Conservation (phyloP, 805 yeast species). For the Dipodascus geniculatus region DNA sequence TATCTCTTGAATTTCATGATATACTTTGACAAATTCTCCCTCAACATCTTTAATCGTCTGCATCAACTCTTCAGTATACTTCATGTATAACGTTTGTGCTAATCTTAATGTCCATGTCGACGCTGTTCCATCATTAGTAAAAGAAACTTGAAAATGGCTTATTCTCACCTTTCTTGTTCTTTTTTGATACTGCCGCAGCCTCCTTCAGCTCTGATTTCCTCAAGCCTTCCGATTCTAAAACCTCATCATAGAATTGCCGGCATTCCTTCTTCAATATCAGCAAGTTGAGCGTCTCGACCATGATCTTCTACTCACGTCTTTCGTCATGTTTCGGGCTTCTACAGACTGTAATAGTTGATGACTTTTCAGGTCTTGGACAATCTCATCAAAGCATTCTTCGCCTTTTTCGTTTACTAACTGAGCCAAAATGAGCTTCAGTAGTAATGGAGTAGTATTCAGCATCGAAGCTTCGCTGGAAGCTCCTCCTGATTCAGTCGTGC, state of each 20-base stretch:
- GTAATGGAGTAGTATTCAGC: background rate
- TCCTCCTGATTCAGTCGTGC: background rate
- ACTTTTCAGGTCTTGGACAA: slow-evolving; percentile 16
- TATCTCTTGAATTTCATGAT: slow-evolving; percentile 11
- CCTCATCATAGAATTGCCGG: slow-evolving; percentile 12
- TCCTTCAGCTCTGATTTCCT: slow-evolving; percentile 2
- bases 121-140: background rate
- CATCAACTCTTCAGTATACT: slow-evolving; percentile 16
- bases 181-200: slow-evolving; percentile 3
- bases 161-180: background rate
- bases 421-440: slow-evolving; percentile 22
- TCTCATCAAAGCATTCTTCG: slow-evolving; percentile 14
- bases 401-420: slow-evolving; percentile 25
- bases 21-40: slow-evolving; percentile 14
- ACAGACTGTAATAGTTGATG: slow-evolving; percentile 20
- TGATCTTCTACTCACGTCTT: slow-evolving; percentile 1
- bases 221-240: slow-evolving; percentile 14
- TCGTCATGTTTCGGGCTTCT: slow-evolving; percentile 9
- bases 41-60: slow-evolving; percentile 16
- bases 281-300: slow-evolving; percentile 1
- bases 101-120: slow-evolving; percentile 15
- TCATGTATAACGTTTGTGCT: slow-evolving; percentile 19
- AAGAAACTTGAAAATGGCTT: background rate
- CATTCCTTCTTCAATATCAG: slow-evolving; percentile 12
- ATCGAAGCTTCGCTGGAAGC: background rate